Evolutionary conservation across 768 basidiomycete species (phyloP), one percentile per base, ranked within the genome.

Genomic region (Dioszegia crocea): DNA sequence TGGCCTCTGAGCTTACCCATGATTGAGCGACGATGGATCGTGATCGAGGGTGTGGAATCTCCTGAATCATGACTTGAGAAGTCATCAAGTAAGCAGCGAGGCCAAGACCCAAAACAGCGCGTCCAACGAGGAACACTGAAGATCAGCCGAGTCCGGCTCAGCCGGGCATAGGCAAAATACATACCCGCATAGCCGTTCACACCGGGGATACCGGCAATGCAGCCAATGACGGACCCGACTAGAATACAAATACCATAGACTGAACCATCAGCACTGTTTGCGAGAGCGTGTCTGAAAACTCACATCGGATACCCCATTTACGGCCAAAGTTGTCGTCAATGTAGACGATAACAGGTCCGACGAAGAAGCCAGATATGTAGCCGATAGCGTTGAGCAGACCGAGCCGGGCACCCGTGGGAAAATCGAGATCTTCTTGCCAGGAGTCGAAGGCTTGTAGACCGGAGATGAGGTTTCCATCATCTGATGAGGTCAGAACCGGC

Each of bases 11-110:
- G 60, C 66, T 50, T 40, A 74, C 74, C 76, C 77, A 78, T 17
- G 73, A 71, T 29, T 68, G 67, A 12, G 76, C 73, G 27, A 78
- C 61, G 26, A 62, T 52, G 8, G 60, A 54, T 39, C 77, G 61
- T 23, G 61, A 64, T 53, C 77, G 62, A n/a, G 78, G 78, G 65
- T 79, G 78, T 6, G 75, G 70, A 44, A 78, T 72, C 66, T 79
- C 78, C 56, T 77, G 76, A 4, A 77, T 70, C 26, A 78, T 73
- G 23, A 76, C 65, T 40, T 76, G 62, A 2, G 71, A 74, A 0
- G 77, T 77, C 70, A 76, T 74, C 41, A 77, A 67, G 72, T 75
- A 77, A 0, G 74, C 67, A 16, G 77, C 73, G 14, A 78, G 72
- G 24, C 77, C 77, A 39, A 73, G 67, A 19, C 77, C 75, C 41